These are phyloP conservation scores for Mrakia frigida DNA, from an alignment of 768 basidiomycete species.

Conservation along the genomic window DNA sequence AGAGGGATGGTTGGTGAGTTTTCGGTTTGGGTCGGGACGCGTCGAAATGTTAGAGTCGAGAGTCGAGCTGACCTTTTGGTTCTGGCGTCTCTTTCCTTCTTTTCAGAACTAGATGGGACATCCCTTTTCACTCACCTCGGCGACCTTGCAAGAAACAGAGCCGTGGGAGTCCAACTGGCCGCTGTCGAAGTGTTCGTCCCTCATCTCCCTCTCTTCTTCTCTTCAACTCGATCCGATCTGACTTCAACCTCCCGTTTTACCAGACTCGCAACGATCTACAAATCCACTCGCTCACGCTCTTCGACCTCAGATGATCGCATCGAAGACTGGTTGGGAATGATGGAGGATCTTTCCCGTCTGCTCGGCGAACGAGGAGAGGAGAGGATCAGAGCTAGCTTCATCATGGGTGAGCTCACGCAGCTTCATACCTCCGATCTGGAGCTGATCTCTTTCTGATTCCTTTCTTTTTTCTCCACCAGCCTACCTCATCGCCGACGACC, in stretches of 20 bases:
- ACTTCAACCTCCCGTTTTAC: not conserved
- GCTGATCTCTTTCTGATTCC: not conserved
- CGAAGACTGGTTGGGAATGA: constrained; percentile 12
- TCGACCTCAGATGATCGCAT: not conserved
- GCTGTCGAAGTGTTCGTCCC: constrained; percentile 7
- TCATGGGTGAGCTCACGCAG: constrained; percentile 55
- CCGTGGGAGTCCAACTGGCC: not conserved
- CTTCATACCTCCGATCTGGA: not conserved
- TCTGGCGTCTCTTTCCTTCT: not conserved
- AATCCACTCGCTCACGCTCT: not conserved
- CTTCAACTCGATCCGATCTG: not conserved
- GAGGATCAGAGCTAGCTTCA: constrained; percentile 66
- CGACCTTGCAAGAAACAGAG: not conserved
- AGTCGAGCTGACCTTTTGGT: not conserved
- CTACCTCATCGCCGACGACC: constrained; percentile 28
- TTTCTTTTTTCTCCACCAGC: constrained; percentile 2
- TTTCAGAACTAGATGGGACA: not conserved
- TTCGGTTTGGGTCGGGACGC: not conserved
- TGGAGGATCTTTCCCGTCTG: constrained; percentile 1
- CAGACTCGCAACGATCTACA: not conserved
- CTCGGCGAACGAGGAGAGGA: constrained; percentile 34
- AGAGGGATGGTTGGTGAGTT: constrained; percentile 5
- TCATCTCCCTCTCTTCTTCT: not conserved
- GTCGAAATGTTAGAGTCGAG: not conserved
- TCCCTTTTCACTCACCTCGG: not conserved